A percentile compares a stretch with the other conserved stretches of the same genome.
phyloP scores from a whole-genome alignment of 139 green algal genomes.

The Zygnema cylindricum region DNA sequence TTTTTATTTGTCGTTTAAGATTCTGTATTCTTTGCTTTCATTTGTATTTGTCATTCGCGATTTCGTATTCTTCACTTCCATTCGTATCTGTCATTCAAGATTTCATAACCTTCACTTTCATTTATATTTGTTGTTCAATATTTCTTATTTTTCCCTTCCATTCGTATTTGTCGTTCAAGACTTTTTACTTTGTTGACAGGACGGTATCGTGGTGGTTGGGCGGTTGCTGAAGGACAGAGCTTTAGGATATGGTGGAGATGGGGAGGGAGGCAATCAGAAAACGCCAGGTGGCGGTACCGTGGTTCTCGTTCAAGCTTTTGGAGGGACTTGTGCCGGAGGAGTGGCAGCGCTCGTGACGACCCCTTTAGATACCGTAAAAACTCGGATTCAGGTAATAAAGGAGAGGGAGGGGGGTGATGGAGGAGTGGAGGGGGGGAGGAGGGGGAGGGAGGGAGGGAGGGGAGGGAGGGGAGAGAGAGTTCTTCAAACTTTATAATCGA shows the following conservation, averaged over 20 bases:
- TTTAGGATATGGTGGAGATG: not conserved
- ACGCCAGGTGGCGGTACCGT: slow-evolving; percentile 4
- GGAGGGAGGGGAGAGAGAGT: no score
- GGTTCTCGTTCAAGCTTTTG: slow-evolving; percentile 48
- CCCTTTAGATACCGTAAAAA: slow-evolving; percentile 67
- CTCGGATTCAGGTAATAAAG: slow-evolving; percentile 63
- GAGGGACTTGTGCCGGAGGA: slow-evolving; percentile 54
- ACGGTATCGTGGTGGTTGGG: not conserved
- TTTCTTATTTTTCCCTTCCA: no score
- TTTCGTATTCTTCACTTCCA: no score
- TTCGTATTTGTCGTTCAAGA: no score
- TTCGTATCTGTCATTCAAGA: no score
- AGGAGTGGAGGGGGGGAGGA: not conserved
- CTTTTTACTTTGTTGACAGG: no score
- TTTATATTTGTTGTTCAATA: no score
- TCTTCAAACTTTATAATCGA: no score
- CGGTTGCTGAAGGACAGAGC: slow-evolving; percentile 47
- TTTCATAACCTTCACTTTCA: no score
- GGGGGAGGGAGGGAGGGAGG: not conserved
- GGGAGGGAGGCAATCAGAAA: not conserved
- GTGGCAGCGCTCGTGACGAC: slow-evolving; percentile 62
- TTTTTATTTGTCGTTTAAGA: no score
- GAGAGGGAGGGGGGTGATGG: not conserved
- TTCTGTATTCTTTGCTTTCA: no score
- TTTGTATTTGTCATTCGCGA: no score